A percentile compares a stretch with the other conserved stretches of the same genome.
These are phyloP conservation scores for Henckelia pumila DNA, from an alignment of 257 asterid genomes.

Conservation along the genomic window DNA sequence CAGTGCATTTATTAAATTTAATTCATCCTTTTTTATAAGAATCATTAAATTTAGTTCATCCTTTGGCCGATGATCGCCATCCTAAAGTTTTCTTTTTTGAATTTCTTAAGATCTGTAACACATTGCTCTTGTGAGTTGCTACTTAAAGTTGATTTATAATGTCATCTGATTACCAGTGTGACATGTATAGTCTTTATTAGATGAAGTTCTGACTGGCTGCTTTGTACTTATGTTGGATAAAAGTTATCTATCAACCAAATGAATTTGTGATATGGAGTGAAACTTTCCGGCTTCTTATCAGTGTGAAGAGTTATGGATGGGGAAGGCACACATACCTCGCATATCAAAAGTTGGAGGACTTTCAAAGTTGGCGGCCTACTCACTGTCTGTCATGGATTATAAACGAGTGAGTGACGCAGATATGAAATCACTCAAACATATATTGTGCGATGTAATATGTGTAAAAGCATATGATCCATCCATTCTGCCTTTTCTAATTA, in stretches of 20 bases:
- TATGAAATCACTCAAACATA: neutral
- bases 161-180: neutral
- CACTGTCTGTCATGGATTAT: constrained; percentile 63
- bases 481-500: constrained; percentile 22
- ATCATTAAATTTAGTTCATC: too few relatives aligned
- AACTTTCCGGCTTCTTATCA: constrained; percentile 22
- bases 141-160: neutral
- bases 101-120: neutral
- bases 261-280: too few relatives aligned
- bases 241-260: neutral
- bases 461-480: neutral
- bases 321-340: constrained; percentile 83
- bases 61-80: neutral
- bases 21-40: neutral
- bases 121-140: neutral
- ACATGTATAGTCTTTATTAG: neutral
- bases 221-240: neutral
- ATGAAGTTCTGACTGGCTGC: neutral
- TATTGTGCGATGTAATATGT: neutral
- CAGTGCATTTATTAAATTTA: too few relatives aligned
- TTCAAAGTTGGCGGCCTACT: constrained; percentile 52
- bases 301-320: constrained; percentile 75
- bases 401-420: constrained; percentile 54
- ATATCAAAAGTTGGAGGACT: constrained; percentile 50
- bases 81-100: neutral